Evolutionary conservation across 2,329 filamentous ascomycete species (phyloP), one percentile per base, ranked within the genome.

Genomic region (Dactylellina cionopaga): DNA sequence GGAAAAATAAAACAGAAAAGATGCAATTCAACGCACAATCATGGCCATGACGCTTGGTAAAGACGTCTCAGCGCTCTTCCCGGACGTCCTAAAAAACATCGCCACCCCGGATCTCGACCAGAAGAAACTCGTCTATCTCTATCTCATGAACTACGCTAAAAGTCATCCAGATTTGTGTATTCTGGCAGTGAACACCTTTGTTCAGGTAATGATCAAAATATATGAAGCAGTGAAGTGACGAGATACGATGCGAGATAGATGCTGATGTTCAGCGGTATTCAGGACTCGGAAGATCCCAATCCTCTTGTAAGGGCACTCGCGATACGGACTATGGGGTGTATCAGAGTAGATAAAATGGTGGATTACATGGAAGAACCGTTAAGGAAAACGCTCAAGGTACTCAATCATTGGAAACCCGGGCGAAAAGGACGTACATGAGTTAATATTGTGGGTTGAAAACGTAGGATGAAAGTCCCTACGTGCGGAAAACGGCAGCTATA

Each of bases 1-100:
- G 80, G 15, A 31, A 43, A 43, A 41, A 54, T 58, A 64, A 25
- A 22, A 41, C 74, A 87, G 92, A 79, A 99, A 99, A 82, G 95
- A 99, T 84, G 91, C 95, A 22, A 99, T 99, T 77, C 95, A 99
- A 81, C 98, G 96, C 86, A 99, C 95, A 75, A 99, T 99, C 83
- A 98, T 98, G 93, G 93, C 95, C 80, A 99, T 99, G 95, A 99
- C 95, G 0, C 82, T 99, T 77, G 95, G 95, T 81, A 99, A 99
- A 82, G 95, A 99, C 83, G 95, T 99, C 71, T 99, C 95, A 59
- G 91, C 93, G 64, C 84, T 99, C 75, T 99, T 99, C 80, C 95
- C 95, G 1, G 95, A 99, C 80, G 95, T 99, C 31, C 84, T 99
- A 75, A 99, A 99, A 86, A 99, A 99, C 80, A 99, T 99, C 74